Evolutionary conservation across 1,284 basidiomycete species (phyloP).

Genomic region (Moesziomyces sp.): DNA sequence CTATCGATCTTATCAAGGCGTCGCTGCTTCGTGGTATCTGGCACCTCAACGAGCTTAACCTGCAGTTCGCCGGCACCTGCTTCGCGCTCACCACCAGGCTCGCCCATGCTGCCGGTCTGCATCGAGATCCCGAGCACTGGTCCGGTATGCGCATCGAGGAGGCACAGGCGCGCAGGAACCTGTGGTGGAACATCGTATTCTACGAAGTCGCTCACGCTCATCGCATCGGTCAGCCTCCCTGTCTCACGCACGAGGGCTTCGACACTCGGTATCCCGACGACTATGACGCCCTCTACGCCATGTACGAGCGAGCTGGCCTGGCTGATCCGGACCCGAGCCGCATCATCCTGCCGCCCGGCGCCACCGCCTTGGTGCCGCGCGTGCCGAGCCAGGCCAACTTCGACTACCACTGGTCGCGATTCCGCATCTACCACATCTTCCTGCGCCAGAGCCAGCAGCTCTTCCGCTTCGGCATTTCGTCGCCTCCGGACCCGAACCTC

Average conservation of each 20-base stretch:
- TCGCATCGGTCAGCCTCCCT: constrained; percentile 53
- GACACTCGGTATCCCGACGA: constrained; percentile 59
- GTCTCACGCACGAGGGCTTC: constrained; percentile 47
- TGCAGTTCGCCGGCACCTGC: constrained; percentile 56
- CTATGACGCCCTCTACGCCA: constrained; percentile 38
- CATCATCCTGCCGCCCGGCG: constrained; percentile 46
- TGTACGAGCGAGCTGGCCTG: constrained; percentile 50
- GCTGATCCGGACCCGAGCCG: constrained; percentile 38
- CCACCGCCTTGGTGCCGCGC: constrained; percentile 41
- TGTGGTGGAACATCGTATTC: constrained; percentile 57
- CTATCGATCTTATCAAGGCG: constrained; percentile 59
- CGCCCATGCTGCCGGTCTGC: constrained; percentile 58
- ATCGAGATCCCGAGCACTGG: constrained; percentile 58
- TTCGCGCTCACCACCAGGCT: constrained; percentile 54
- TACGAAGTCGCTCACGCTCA: constrained; percentile 46
- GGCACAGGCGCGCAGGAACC: constrained; percentile 51
- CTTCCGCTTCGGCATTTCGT: constrained; percentile 53
- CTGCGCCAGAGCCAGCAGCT: constrained; percentile 50
- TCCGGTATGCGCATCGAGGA: constrained; percentile 56
- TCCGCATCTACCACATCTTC: constrained; percentile 51
- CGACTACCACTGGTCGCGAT: constrained; percentile 54
- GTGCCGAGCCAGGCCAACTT: constrained; percentile 42
- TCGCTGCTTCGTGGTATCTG: constrained; percentile 56
- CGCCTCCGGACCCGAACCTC: constrained; percentile 40
- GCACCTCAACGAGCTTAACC: constrained; percentile 59